These are phyloP conservation scores for Glycyrrhiza uralensis DNA, from an alignment of 306 rosid genomes.

Conservation along the genomic window DNA sequence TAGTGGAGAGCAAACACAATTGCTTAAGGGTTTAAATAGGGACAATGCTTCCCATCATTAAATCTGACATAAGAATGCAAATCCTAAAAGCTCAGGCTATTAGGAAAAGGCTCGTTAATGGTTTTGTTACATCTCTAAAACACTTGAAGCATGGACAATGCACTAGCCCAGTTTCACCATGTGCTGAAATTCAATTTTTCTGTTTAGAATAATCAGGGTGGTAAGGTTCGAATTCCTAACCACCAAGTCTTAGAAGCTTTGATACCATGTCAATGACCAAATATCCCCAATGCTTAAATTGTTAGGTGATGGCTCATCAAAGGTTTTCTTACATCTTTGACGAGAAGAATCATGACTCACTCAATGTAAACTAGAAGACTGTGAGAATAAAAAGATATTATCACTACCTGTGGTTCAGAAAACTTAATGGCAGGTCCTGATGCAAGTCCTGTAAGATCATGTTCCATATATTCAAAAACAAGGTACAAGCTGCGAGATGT, in stretches of 20 bases:
- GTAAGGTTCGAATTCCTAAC: not conserved
- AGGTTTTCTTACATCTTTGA: not conserved
- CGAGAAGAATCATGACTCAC: not conserved
- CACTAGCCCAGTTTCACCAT: not conserved
- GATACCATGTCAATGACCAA: not conserved
- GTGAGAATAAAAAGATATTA: slow-evolving; percentile 3
- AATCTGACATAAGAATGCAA: not conserved
- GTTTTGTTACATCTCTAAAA: slow-evolving; percentile 1
- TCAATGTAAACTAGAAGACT: not conserved
- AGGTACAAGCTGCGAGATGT: slow-evolving; percentile 85
- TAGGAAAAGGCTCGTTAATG: not conserved
- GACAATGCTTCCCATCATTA: slow-evolving; percentile 7
- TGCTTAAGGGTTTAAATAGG: slow-evolving; percentile 10
- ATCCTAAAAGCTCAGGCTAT: not conserved
- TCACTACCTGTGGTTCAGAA: slow-evolving; percentile 83
- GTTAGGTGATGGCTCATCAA: not conserved
- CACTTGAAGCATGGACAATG: not conserved
- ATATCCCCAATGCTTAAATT: not conserved
- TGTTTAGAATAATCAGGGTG: not conserved
- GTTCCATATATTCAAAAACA: slow-evolving; percentile 92
- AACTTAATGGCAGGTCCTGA: slow-evolving; percentile 64
- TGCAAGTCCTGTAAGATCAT: slow-evolving; percentile 92
- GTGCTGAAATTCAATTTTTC: not conserved
- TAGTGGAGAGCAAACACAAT: not conserved
- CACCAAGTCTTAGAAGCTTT: not conserved